Conservation (phyloP, 73 alveolate species). For the Paramecium primaurelia region DNA sequence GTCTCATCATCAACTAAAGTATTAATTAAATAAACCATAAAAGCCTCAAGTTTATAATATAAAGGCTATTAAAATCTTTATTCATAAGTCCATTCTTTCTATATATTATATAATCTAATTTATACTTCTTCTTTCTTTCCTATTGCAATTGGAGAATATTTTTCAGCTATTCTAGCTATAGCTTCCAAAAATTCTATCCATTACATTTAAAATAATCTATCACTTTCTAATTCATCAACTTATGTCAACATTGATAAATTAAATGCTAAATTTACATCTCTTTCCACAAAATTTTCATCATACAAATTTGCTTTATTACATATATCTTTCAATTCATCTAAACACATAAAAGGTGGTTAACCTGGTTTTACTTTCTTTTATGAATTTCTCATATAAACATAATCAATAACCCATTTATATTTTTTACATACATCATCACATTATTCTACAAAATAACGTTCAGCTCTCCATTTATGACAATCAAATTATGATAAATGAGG, state of each 20-base stretch:
- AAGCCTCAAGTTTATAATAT: conserved; percentile 24
- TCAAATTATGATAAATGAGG: neutral
- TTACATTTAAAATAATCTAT: conserved; percentile 66
- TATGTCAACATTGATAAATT: conserved; percentile 74
- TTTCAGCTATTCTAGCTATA: conserved; percentile 22
- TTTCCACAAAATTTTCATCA: conserved; percentile 61
- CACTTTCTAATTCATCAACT: conserved; percentile 69
- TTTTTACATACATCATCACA: conserved; percentile 52
- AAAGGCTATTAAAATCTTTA: neutral
- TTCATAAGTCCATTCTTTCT: conserved; percentile 5
- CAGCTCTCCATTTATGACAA: conserved; percentile 44
- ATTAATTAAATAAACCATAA: conserved; percentile 15
- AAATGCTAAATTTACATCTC: conserved; percentile 70
- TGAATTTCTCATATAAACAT: conserved; percentile 23
- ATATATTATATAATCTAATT: neutral
- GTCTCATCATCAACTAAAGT: conserved; percentile 24
- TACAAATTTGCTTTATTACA: conserved; percentile 45
- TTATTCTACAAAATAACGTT: conserved; percentile 18
- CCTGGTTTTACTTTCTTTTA: conserved; percentile 82
- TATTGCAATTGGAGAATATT: conserved; percentile 2
- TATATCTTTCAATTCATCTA: conserved; percentile 63
- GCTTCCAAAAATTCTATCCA: conserved; percentile 53
- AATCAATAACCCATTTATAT: conserved; percentile 25
- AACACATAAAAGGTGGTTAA: conserved; percentile 63
- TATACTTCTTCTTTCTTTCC: conserved; percentile 23